phyloP scores from a whole-genome alignment of 371 early-diverging fungal species.

The Haplosporangium sp. region DNA sequence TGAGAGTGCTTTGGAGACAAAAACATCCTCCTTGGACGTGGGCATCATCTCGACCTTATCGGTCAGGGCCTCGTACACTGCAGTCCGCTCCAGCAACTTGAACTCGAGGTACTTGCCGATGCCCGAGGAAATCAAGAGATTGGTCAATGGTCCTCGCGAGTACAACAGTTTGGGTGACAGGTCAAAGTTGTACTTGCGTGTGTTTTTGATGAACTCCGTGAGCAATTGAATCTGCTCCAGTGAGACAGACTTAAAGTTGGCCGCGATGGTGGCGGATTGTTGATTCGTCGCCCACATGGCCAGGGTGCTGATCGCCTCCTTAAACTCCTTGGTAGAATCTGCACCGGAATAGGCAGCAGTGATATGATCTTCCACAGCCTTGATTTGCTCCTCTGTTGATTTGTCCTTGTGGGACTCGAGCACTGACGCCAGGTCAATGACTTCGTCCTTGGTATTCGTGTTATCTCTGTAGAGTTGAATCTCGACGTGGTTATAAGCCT shows the following conservation, averaged over 20 bases:
- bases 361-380: slow-evolving; percentile 33
- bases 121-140: slow-evolving; percentile 82
- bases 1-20: slow-evolving; percentile 77
- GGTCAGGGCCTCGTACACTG: slow-evolving; percentile 59
- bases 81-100: slow-evolving; percentile 80
- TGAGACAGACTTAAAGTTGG: slow-evolving; percentile 31
- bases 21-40: slow-evolving; percentile 93
- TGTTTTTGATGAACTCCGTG: slow-evolving; percentile 54
- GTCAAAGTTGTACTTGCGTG: slow-evolving; percentile 82
- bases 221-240: slow-evolving; percentile 51
- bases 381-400: slow-evolving; percentile 23
- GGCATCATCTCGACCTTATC: slow-evolving; percentile 72
- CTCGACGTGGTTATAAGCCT: slow-evolving; percentile 38
- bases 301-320: slow-evolving; percentile 47
- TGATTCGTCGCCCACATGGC: slow-evolving; percentile 35
- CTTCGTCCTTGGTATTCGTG: background rate
- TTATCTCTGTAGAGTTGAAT: slow-evolving; percentile 28
- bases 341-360: slow-evolving; percentile 3
- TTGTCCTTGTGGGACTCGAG: slow-evolving; percentile 19
- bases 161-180: slow-evolving; percentile 81
- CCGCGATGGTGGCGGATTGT: slow-evolving; percentile 7
- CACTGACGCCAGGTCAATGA: slow-evolving; percentile 31
- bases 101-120: slow-evolving; percentile 91
- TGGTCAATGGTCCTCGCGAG: slow-evolving; percentile 80
- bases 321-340: slow-evolving; percentile 21